Evolutionary conservation across 495 filamentous ascomycete species (phyloP).

Genomic region (Sabuloglossum arenarium): DNA sequence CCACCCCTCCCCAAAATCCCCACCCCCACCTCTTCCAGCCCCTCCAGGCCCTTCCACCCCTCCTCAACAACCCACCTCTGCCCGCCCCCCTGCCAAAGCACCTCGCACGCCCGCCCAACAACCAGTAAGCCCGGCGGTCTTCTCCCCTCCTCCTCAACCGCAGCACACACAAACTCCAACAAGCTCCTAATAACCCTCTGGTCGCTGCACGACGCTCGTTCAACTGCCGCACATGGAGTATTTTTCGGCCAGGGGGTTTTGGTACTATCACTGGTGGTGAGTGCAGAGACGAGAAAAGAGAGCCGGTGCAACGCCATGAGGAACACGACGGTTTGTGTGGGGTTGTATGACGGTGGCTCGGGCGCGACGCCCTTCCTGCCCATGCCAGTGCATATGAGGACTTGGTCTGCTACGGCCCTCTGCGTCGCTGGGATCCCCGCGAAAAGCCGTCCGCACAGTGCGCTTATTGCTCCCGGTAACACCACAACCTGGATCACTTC

Average conservation of each 20-base stretch:
- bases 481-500: too few relatives aligned
- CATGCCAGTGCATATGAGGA: slow-evolving; percentile 85
- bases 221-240: slow-evolving; percentile 80
- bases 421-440: slow-evolving; percentile 76
- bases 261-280: slow-evolving; percentile 19
- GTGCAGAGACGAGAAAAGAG: slow-evolving; percentile 27
- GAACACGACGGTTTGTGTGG: slow-evolving; percentile 72
- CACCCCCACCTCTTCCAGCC: too few relatives aligned
- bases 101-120: slow-evolving; percentile 68
- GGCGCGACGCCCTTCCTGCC: slow-evolving; percentile 77
- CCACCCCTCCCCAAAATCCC: too few relatives aligned
- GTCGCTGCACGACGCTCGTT: slow-evolving; percentile 80
- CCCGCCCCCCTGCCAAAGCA: slow-evolving; percentile 31
- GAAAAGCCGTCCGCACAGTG: slow-evolving; percentile 71
- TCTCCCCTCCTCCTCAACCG: slow-evolving; percentile 76
- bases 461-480: too few relatives aligned
- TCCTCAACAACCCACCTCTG: slow-evolving; percentile 78
- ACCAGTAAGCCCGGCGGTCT: slow-evolving; percentile 80
- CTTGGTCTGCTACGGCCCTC: slow-evolving; percentile 73
- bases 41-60: slow-evolving; percentile 46
- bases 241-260: slow-evolving; percentile 12
- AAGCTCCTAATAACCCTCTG: slow-evolving; percentile 84
- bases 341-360: slow-evolving; percentile 56
- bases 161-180: slow-evolving; percentile 51
- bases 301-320: slow-evolving; percentile 89